Base-by-base conservation (phyloP, 352 stramenopile genomes). In the Phytophthora quininea region DNA sequence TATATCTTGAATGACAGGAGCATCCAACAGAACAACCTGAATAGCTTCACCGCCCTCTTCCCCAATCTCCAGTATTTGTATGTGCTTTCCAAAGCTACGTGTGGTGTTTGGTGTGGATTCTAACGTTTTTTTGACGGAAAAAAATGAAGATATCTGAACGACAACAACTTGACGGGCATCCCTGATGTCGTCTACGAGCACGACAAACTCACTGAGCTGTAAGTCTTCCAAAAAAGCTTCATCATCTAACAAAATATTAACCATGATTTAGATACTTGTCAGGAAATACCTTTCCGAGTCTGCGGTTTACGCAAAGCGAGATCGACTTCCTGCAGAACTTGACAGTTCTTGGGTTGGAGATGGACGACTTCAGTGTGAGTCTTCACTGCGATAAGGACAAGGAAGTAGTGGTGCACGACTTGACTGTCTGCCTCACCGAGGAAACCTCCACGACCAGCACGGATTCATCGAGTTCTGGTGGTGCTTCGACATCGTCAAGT, bases 161-260 rank as follows among this genome's bases (percentile, higher is more conserved):
- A 71, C 30, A 91, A 91, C 54, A 71, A 77, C 9, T 59, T 89
- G 42, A 80, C 76, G 1, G 72, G 62, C 24, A 74, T 91, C 30
- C 82, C 80, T 9, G 37, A 54, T 27, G 56, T 71, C 7, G 67
- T 89, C n/a, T 89, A 87, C 68, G 60, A 64, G 0, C 74, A 87
- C 71, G 52, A 69, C 6, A 71, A 74, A 6, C 67, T 91, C 33
- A 64, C 73, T 46, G 64, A 65, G 12, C 58, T 89, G 27, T 81
- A 80, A 49, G 65, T 57, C 9, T 6, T 27, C 2, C 0, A 24
- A 24, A 24, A 24, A 24, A 24, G 19, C 19, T 24, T 24, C 19
- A 24, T 40, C n/a, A 7, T 33, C 7, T n/a, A 15, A 24, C 19
- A 24, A 24, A 24, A 24, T 24, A 24, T 24, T 24, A 0, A 24